A percentile compares a stretch with the other conserved stretches of the same genome.
These are phyloP conservation scores for Fusarium secorum DNA, from an alignment of 2,329 filamentous ascomycete species.

Conservation along the genomic window DNA sequence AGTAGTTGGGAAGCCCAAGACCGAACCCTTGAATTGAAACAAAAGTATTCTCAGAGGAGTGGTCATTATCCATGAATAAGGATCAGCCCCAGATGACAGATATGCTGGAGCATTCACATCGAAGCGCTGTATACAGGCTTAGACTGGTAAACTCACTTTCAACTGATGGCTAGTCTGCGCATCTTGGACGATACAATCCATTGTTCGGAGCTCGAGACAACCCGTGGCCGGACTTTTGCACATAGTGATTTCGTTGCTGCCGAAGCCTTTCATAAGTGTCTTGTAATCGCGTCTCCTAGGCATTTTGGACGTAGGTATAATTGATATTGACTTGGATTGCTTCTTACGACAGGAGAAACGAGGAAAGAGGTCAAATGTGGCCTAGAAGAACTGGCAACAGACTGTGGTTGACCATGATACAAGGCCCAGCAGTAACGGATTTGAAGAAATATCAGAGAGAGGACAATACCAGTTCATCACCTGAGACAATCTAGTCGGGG, in stretches of 20 bases:
- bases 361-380: neutral
- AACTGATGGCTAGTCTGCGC: neutral
- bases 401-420: neutral
- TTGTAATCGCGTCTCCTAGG: neutral
- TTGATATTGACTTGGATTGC: neutral
- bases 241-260: neutral
- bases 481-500: neutral
- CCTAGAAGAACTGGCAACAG: neutral
- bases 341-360: neutral
- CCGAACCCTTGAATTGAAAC: neutral
- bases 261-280: neutral
- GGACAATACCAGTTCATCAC: neutral
- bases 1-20: neutral
- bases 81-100: neutral
- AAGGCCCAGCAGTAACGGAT: neutral
- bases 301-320: neutral
- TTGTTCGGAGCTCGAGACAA: neutral
- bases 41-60: neutral
- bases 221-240: neutral
- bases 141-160: neutral
- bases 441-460: neutral
- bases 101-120: no score
- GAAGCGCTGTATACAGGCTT: neutral
- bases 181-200: neutral
- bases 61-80: no score